phyloP scores from a whole-genome alignment of 805 yeast genomes.

The Pichia nanzhaoensis region DNA sequence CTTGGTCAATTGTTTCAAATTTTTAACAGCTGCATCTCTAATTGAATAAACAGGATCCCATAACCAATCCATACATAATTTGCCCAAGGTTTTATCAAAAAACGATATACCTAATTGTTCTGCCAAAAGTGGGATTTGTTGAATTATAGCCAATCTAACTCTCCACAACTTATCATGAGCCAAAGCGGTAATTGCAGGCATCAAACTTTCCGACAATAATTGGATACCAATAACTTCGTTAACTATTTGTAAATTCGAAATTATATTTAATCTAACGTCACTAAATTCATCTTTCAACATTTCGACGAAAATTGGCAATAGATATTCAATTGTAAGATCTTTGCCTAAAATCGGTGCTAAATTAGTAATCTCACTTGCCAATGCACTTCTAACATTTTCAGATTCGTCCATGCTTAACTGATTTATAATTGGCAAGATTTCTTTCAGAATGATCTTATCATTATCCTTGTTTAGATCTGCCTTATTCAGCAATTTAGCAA shows the following conservation, averaged over 20 bases:
- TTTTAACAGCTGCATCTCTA: slow-evolving; percentile 90
- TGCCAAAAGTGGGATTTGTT: slow-evolving; percentile 91
- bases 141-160: slow-evolving; percentile 92
- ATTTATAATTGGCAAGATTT: slow-evolving; percentile 77
- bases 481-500: slow-evolving; percentile 44
- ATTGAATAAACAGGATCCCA: slow-evolving; percentile 98
- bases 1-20: slow-evolving; percentile 69
- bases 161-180: slow-evolving; percentile 98
- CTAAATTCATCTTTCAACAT: slow-evolving; percentile 97
- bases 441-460: slow-evolving; percentile 49
- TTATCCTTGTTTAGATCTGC: slow-evolving; percentile 17
- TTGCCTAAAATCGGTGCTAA: slow-evolving; percentile 81
- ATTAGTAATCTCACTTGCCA: slow-evolving; percentile 82
- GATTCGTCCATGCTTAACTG: slow-evolving; percentile 84
- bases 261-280: slow-evolving; percentile 90
- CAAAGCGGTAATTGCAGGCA: slow-evolving; percentile 93
- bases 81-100: slow-evolving; percentile 86
- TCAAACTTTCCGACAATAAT: slow-evolving; percentile 71
- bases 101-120: slow-evolving; percentile 90
- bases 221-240: slow-evolving; percentile 93
- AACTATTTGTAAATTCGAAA: slow-evolving; percentile 84
- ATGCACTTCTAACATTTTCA: slow-evolving; percentile 87
- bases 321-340: slow-evolving; percentile 71
- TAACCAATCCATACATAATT: slow-evolving; percentile 92
- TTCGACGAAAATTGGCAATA: slow-evolving; percentile 80